Conservation (phyloP, 2,329 filamentous ascomycete species). For the Cladosporium sp. region DNA sequence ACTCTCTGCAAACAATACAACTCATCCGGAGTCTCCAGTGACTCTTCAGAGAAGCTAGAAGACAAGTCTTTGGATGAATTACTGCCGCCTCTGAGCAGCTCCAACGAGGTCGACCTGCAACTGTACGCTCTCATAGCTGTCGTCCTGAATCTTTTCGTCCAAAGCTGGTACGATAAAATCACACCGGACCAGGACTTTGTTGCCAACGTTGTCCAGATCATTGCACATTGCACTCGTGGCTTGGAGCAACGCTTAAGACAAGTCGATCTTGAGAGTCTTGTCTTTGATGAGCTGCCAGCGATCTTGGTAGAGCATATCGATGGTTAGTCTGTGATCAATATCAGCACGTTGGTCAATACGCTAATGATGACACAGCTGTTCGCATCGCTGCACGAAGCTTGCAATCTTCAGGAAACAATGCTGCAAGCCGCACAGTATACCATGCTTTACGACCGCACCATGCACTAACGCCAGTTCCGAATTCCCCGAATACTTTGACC, state of each 20-base stretch:
- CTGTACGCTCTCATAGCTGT: conserved; percentile 90
- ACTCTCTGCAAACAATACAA: conserved; percentile 68
- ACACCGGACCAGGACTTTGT: conserved; percentile 86
- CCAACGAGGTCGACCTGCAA: conserved; percentile 88
- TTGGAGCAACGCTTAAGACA: conserved; percentile 80
- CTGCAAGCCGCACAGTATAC: conserved; percentile 50
- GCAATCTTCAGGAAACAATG: background rate
- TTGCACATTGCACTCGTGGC: conserved; percentile 84
- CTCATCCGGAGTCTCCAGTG: conserved; percentile 2
- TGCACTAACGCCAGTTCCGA: conserved; percentile 71
- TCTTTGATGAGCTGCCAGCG: conserved; percentile 83
- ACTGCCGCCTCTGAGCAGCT: conserved; percentile 85
- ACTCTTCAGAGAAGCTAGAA: conserved; percentile 13
- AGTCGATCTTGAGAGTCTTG: conserved; percentile 74
- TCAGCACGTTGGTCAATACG: no score
- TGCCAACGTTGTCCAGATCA: conserved; percentile 79
- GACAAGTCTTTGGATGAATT: conserved; percentile 70
- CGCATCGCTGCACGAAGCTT: conserved; percentile 12
- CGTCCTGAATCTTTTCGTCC: conserved; percentile 82
- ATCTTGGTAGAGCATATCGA: conserved; percentile 74
- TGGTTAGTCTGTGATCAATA: conserved; percentile 49
- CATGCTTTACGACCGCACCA: conserved; percentile 79
- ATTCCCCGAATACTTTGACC: conserved; percentile 35
- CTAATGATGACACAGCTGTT: conserved; percentile 18
- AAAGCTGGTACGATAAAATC: conserved; percentile 89